Evolutionary conservation across 2,329 filamentous ascomycete species (phyloP).

Genomic region (Seiridium cupressi): DNA sequence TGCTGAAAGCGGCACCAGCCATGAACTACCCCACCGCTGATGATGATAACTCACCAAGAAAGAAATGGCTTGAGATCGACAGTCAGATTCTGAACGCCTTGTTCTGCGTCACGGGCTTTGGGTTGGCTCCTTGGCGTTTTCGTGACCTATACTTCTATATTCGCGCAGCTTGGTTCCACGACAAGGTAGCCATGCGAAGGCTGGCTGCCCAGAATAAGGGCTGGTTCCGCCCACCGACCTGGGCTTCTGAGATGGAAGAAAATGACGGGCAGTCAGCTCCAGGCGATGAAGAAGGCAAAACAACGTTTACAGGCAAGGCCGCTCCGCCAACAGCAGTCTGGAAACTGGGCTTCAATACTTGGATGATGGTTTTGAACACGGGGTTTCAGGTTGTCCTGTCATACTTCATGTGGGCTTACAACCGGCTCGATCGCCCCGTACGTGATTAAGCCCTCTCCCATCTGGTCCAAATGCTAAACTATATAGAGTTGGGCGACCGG

Average conservation of each 20-base stretch:
- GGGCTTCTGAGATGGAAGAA: slow-evolving; percentile 28
- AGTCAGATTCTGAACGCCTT: slow-evolving; percentile 80
- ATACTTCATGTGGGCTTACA: slow-evolving; percentile 81
- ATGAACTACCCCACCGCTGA: slow-evolving; percentile 43
- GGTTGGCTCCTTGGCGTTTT: slow-evolving; percentile 80
- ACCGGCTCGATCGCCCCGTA: slow-evolving; percentile 64
- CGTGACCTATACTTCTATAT: slow-evolving; percentile 65
- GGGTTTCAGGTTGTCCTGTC: slow-evolving; percentile 73
- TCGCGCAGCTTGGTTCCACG: slow-evolving; percentile 55
- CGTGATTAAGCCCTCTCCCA: slow-evolving; percentile 4
- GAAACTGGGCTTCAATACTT: slow-evolving; percentile 79
- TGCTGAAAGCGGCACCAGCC: slow-evolving; percentile 19
- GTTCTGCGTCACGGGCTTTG: slow-evolving; percentile 86
- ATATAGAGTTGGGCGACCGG: slow-evolving; percentile 68
- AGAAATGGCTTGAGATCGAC: slow-evolving; percentile 80
- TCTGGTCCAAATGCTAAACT: neutral
- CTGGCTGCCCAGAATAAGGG: slow-evolving; percentile 71
- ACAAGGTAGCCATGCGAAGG: slow-evolving; percentile 59
- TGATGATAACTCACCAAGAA: slow-evolving; percentile 1
- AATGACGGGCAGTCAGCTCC: slow-evolving; percentile 36
- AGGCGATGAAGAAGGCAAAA: slow-evolving; percentile 40
- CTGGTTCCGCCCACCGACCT: slow-evolving; percentile 73
- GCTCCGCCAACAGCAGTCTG: slow-evolving; percentile 66
- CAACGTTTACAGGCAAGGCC: slow-evolving; percentile 58
- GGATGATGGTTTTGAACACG: slow-evolving; percentile 77